Percentiles rank a stretch among this genome's conserved stretches.
Conservation (phyloP, 495 filamentous ascomycete species). For the Aspergillus panamensis region DNA sequence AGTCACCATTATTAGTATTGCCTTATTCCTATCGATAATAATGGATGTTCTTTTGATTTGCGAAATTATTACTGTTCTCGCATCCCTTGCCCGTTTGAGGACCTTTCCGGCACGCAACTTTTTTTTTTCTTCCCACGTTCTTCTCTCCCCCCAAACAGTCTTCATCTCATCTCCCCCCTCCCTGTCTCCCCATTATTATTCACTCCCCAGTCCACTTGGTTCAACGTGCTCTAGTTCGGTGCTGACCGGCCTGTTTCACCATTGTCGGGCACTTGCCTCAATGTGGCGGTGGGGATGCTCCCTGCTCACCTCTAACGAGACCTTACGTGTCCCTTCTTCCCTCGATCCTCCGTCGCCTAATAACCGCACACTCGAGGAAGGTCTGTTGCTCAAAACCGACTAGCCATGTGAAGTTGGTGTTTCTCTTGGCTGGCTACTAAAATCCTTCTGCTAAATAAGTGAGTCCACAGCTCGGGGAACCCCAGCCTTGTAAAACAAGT, state of each 20-base stretch:
- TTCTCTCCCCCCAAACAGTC: not conserved
- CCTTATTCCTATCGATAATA: no score
- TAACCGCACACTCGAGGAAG: not conserved
- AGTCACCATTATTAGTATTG: no score
- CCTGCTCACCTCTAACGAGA: slow-evolving; percentile 16
- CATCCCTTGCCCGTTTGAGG: slow-evolving; percentile 11
- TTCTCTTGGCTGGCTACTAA: not conserved
- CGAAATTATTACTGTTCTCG: slow-evolving; percentile 4
- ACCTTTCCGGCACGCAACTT: not conserved
- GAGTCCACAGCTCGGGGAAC: no score
- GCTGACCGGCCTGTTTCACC: slow-evolving; percentile 32
- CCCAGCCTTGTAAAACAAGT: no score
- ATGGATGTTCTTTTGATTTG: no score
- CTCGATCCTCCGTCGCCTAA: not conserved
- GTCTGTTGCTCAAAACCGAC: not conserved
- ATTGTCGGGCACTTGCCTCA: slow-evolving; percentile 37
- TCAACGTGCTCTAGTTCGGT: not conserved
- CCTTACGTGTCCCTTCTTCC: slow-evolving; percentile 33
- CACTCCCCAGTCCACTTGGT: slow-evolving; percentile 3
- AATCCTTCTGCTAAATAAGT: not conserved
- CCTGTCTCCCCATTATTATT: not conserved
- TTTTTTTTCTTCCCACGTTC: not conserved
- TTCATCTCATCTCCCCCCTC: not conserved
- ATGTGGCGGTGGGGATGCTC: slow-evolving; percentile 17
- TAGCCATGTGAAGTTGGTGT: not conserved